Conservation (phyloP, 2,329 filamentous ascomycete genomes). For the Sclerotinia spermophila region DNA sequence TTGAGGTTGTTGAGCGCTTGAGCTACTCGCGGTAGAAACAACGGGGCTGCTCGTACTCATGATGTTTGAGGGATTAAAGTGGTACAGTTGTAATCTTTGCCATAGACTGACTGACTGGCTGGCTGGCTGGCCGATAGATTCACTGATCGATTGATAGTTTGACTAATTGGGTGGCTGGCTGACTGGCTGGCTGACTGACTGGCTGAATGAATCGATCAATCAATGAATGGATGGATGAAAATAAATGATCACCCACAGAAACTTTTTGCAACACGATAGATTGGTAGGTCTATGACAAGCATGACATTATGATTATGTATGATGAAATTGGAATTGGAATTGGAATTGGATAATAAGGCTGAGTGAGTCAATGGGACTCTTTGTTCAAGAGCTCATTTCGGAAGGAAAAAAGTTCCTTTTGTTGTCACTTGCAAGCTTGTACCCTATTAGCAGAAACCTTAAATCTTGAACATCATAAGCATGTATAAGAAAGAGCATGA, state of each 20-base stretch:
- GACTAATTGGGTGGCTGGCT: too few species aligned
- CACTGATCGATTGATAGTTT: background rate
- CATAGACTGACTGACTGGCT: background rate
- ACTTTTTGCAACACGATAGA: background rate
- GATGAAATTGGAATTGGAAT: background rate
- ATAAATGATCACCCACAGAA: background rate
- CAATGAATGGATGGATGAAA: background rate
- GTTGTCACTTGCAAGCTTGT: background rate
- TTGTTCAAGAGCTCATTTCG: background rate
- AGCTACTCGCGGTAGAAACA: background rate
- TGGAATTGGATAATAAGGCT: background rate
- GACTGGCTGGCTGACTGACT: background rate
- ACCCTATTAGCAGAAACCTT: background rate
- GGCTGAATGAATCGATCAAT: background rate
- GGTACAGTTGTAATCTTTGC: background rate
- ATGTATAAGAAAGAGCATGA: background rate
- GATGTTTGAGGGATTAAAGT: background rate
- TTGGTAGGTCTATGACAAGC: background rate
- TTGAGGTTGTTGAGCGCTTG: background rate
- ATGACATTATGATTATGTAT: background rate
- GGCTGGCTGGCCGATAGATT: background rate
- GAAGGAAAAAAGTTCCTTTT: background rate
- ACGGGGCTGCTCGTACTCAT: constrained; percentile 1
- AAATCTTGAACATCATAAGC: background rate
- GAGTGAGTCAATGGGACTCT: background rate